Evolutionary conservation across 331 rosid genomes (phyloP).

Genomic region (Stylosanthes scabra): DNA sequence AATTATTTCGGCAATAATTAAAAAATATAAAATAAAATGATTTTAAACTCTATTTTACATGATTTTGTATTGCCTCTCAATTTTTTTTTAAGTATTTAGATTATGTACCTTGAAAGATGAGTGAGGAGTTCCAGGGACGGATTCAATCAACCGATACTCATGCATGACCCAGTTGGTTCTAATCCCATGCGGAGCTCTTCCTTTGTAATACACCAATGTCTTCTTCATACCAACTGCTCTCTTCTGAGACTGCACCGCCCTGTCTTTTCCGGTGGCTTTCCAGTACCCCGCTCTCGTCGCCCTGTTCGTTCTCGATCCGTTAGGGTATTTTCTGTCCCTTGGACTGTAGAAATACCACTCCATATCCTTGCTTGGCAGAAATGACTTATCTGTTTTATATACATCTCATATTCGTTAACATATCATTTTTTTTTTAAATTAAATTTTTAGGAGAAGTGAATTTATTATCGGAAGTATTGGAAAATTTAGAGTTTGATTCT

Average conservation of each 20-base stretch:
- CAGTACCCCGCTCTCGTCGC: constrained; percentile 95
- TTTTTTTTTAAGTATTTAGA: too few relatives aligned
- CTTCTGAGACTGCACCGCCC: constrained; percentile 76
- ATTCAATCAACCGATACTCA: constrained; percentile 81
- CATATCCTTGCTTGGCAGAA: constrained; percentile 90
- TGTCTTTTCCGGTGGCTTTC: constrained; percentile 98
- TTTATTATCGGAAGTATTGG: not conserved
- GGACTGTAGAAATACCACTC: constrained; percentile 99
- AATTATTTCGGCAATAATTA: too few relatives aligned
- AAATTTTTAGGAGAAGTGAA: not conserved
- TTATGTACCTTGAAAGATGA: constrained; percentile 79
- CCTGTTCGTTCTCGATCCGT: constrained; percentile 93
- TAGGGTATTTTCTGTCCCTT: constrained; percentile 92
- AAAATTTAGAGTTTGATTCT: too few relatives aligned
- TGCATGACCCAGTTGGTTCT: constrained; percentile 99
- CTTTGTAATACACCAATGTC: constrained; percentile 90
- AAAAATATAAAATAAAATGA: too few relatives aligned
- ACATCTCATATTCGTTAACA: too few relatives aligned
- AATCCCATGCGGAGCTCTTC: constrained; percentile 97
- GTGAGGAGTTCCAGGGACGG: constrained; percentile 46
- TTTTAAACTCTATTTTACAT: too few relatives aligned
- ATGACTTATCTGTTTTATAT: constrained; percentile 81
- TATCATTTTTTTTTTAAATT: too few relatives aligned
- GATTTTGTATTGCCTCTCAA: too few relatives aligned
- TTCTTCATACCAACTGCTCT: constrained; percentile 88